phyloP scores from a whole-genome alignment of 768 basidiomycete genomes.

The Xerocomellus dryophilus region DNA sequence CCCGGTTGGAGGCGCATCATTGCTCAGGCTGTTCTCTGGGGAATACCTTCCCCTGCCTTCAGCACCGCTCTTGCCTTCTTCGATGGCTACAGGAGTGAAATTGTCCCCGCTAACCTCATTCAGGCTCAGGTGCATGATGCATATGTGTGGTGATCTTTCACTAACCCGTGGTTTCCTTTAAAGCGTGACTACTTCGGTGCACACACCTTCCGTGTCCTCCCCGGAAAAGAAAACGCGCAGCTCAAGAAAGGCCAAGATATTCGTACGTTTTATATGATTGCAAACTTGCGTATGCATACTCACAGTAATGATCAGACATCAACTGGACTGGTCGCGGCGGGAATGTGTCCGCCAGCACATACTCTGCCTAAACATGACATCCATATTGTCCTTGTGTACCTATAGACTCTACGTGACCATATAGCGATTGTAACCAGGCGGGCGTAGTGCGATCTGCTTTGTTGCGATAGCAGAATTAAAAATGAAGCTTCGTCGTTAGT shows the following conservation, averaged over 20 bases:
- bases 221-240: conserved; percentile 84
- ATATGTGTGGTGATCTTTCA: neutral
- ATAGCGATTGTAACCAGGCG: conserved; percentile 12
- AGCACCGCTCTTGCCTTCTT: conserved; percentile 98
- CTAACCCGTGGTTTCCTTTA: conserved; percentile 6
- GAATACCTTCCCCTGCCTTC: conserved; percentile 96
- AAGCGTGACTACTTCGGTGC: conserved; percentile 99
- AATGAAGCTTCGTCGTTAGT: neutral
- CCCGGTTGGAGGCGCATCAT: conserved; percentile 97
- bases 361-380: conserved; percentile 53
- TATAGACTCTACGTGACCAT: conserved; percentile 18
- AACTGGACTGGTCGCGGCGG: conserved; percentile 99
- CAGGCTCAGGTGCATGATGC: conserved; percentile 73
- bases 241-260: conserved; percentile 83
- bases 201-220: conserved; percentile 93
- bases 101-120: conserved; percentile 89
- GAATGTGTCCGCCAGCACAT: conserved; percentile 86
- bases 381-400: conserved; percentile 2
- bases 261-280: conserved; percentile 52
- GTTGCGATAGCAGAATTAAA: conserved; percentile 16
- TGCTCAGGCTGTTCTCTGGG: conserved; percentile 96
- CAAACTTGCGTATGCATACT: neutral
- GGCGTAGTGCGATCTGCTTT: conserved; percentile 16
- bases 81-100: conserved; percentile 96
- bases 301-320: conserved; percentile 55